Evolutionary conservation across 1,284 basidiomycete species (phyloP).

Genomic region (Microbotryomycetes sp.): DNA sequence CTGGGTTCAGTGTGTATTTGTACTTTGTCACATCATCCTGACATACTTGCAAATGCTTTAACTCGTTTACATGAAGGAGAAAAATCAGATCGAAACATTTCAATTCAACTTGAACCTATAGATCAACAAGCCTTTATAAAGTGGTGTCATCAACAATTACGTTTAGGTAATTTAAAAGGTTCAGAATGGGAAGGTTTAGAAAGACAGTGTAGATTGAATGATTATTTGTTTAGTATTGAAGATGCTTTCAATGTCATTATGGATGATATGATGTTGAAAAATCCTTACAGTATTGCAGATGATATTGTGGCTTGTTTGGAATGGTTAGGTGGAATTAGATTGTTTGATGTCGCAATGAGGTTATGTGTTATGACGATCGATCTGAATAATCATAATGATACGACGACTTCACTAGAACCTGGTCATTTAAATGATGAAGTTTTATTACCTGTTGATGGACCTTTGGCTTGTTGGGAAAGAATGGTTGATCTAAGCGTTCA

Average conservation of each 20-base stretch:
- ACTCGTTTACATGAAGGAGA: conserved; percentile 26
- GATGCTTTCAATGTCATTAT: conserved; percentile 31
- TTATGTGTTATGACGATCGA: background rate
- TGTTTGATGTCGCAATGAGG: conserved; percentile 26
- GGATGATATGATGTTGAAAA: conserved; percentile 24
- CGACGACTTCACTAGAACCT: background rate
- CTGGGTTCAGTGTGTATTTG: conserved; percentile 29
- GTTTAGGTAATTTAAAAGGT: conserved; percentile 16
- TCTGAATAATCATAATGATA: background rate
- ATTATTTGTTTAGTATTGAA: conserved; percentile 26
- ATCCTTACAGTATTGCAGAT: conserved; percentile 28
- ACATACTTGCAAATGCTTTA: conserved; percentile 21
- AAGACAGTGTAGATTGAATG: conserved; percentile 25
- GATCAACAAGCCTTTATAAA: conserved; percentile 20
- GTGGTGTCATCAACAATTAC: conserved; percentile 24
- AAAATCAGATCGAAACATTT: conserved; percentile 25
- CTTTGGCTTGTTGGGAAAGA: conserved; percentile 13
- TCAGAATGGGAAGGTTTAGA: conserved; percentile 26
- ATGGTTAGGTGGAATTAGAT: conserved; percentile 24
- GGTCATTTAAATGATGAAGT: background rate
- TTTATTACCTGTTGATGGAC: background rate
- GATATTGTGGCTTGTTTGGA: conserved; percentile 25
- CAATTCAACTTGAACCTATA: conserved; percentile 28
- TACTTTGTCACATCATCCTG: conserved; percentile 26
- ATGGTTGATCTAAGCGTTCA: conserved; percentile 21